A percentile compares a stretch with the other conserved stretches of the same genome.
These are phyloP conservation scores for Fusarium temperatum DNA, from an alignment of 2,329 filamentous ascomycete species.

Conservation along the genomic window DNA sequence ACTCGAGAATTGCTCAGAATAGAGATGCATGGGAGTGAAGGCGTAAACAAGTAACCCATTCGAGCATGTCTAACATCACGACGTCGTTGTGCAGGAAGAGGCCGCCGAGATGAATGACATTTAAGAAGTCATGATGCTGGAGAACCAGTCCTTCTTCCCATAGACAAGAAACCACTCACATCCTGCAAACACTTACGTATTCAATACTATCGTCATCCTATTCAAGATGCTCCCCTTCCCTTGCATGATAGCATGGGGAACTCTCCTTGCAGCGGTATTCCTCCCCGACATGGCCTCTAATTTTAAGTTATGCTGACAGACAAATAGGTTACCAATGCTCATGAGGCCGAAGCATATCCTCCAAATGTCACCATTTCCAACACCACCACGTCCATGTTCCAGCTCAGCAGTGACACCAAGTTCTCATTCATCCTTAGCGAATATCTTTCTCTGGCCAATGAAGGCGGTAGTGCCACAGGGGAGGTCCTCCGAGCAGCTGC, in stretches of 20 bases:
- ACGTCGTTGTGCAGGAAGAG: neutral
- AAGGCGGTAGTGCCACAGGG: slow-evolving; percentile 11
- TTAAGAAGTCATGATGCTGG: neutral
- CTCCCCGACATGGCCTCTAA: no score
- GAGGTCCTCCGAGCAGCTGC: slow-evolving; percentile 21
- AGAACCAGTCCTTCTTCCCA: neutral
- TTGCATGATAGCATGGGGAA: neutral
- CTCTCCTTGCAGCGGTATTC: neutral
- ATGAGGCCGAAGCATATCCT: neutral
- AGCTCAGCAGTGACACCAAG: slow-evolving; percentile 18
- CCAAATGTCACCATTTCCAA: slow-evolving; percentile 10
- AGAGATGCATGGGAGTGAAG: no score
- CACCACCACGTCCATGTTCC: slow-evolving; percentile 16
- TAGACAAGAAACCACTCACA: neutral
- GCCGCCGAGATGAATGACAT: neutral
- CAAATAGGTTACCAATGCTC: neutral
- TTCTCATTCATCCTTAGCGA: slow-evolving; percentile 29
- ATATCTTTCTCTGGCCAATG: slow-evolving; percentile 24
- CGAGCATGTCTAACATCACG: neutral
- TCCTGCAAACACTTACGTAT: neutral
- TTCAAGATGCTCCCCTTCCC: neutral
- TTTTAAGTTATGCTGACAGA: neutral
- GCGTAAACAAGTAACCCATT: neutral
- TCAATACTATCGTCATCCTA: neutral
- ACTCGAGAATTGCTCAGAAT: neutral